phyloP scores from a whole-genome alignment of 805 yeast species.

The Groenewaldozyma tartarivorans region DNA sequence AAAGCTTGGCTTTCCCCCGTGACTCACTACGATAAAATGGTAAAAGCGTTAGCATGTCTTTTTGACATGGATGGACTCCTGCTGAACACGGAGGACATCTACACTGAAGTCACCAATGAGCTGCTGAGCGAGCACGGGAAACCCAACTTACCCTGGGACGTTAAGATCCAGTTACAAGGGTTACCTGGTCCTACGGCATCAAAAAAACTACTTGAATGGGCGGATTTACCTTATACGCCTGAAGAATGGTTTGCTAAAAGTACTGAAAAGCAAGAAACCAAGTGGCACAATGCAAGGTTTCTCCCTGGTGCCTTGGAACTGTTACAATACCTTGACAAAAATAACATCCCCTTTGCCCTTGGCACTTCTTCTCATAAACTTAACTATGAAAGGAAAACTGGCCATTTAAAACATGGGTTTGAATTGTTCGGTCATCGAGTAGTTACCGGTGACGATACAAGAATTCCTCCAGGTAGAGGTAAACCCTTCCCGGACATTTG shows the following conservation, averaged over 20 bases:
- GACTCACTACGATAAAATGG: neutral
- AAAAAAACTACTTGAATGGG: slow-evolving; percentile 53
- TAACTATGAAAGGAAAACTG: slow-evolving; percentile 65
- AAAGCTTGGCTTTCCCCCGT: neutral
- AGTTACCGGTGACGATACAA: slow-evolving; percentile 81
- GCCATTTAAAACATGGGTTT: slow-evolving; percentile 50
- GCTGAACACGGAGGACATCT: slow-evolving; percentile 84
- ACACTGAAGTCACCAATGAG: slow-evolving; percentile 68
- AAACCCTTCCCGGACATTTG: slow-evolving; percentile 94
- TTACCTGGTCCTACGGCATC: slow-evolving; percentile 77
- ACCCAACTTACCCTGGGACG: slow-evolving; percentile 80
- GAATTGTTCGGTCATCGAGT: slow-evolving; percentile 55
- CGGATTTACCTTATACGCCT: slow-evolving; percentile 55
- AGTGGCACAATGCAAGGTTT: slow-evolving; percentile 58
- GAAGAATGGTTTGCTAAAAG: slow-evolving; percentile 52
- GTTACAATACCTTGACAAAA: slow-evolving; percentile 40
- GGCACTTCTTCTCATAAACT: slow-evolving; percentile 72
- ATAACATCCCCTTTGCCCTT: slow-evolving; percentile 68
- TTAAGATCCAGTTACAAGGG: slow-evolving; percentile 82
- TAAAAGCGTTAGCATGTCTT: slow-evolving; percentile 71
- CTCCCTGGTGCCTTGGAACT: slow-evolving; percentile 82
- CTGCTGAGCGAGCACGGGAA: slow-evolving; percentile 58
- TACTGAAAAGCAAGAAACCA: slow-evolving; percentile 39
- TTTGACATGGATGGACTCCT: slow-evolving; percentile 92
- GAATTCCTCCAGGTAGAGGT: slow-evolving; percentile 78